A percentile compares a stretch with the other conserved stretches of the same genome.
Conservation (phyloP, 108 stramenopile species). For the Cyclotella cryptica region DNA sequence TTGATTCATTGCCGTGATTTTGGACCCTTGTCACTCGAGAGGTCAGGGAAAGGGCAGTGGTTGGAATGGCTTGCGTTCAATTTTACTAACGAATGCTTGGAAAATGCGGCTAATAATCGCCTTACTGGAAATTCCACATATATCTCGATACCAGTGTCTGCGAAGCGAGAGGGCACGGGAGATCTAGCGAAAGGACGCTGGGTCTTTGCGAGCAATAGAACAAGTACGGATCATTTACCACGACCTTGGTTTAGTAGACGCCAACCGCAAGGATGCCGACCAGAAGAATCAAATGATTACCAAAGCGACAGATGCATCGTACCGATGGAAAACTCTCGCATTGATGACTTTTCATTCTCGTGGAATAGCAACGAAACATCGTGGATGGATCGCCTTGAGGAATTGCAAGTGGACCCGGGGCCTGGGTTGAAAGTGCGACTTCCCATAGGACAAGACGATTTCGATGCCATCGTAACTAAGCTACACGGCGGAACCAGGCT, state of each 20-base stretch:
- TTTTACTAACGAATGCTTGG: not conserved
- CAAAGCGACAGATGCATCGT: not conserved
- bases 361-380: not conserved
- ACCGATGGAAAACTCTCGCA: slow-evolving; percentile 1
- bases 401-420: not conserved
- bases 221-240: not conserved
- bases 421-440: not conserved
- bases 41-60: not conserved
- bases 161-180: not conserved
- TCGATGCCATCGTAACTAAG: not conserved
- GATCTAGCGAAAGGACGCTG: not conserved
- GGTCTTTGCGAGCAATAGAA: not conserved
- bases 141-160: not conserved
- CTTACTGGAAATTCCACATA: not conserved
- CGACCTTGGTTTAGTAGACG: slow-evolving; percentile 2
- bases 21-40: not conserved
- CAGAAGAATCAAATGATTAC: not conserved
- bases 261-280: not conserved
- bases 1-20: not conserved
- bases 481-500: not conserved
- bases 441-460: not conserved
- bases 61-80: not conserved
- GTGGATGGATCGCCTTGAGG: not conserved
- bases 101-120: not conserved
- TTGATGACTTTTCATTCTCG: not conserved